phyloP scores from a whole-genome alignment of 345 rosid species.

The Cardiospermum halicacabum region DNA sequence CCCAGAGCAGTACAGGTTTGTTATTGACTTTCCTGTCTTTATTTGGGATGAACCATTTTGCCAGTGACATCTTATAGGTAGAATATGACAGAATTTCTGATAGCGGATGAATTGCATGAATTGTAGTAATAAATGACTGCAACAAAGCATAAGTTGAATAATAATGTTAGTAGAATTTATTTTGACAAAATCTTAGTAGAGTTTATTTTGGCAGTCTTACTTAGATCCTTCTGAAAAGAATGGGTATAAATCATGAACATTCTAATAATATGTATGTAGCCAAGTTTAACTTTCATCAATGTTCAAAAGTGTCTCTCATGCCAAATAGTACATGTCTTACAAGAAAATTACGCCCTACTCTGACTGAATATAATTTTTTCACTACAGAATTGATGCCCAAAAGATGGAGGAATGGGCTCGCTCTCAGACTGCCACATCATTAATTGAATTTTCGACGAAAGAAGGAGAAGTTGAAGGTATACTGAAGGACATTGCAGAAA shows the following conservation, averaged over 20 bases:
- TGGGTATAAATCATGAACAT: background rate
- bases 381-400: constrained; percentile 64
- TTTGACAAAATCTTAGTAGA: background rate
- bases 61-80: background rate
- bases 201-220: background rate
- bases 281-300: background rate
- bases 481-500: constrained; percentile 73
- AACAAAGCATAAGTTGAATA: too few relatives aligned
- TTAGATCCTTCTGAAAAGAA: background rate
- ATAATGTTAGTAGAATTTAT: background rate
- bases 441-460: constrained; percentile 63
- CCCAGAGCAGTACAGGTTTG: constrained; percentile 84
- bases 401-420: constrained; percentile 95
- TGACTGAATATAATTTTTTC: constrained; percentile 6
- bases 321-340: background rate
- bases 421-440: constrained; percentile 58
- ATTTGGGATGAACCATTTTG: background rate
- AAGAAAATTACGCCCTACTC: background rate
- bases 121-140: background rate
- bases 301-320: background rate
- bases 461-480: constrained; percentile 83
- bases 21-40: constrained; percentile 6
- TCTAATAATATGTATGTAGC: background rate
- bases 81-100: background rate
- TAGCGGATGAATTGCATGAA: background rate